phyloP scores from a whole-genome alignment of 2,329 filamentous ascomycete genomes.

The Cladorrhinum sp. region DNA sequence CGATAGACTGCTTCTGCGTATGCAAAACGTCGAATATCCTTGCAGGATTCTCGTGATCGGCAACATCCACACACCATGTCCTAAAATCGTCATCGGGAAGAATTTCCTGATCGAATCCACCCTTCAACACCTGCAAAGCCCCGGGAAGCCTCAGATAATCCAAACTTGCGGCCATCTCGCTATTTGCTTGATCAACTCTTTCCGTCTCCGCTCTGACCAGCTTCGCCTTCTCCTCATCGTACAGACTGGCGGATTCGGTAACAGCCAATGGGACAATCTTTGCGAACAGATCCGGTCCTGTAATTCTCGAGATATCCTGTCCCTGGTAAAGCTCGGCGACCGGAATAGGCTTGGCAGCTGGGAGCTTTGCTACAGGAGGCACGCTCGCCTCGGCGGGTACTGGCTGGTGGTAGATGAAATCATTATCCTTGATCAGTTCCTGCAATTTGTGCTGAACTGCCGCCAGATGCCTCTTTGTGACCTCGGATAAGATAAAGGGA shows the following conservation, averaged over 20 bases:
- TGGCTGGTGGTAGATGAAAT: slow-evolving; percentile 95
- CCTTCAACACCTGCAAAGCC: slow-evolving; percentile 87
- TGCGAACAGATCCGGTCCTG: slow-evolving; percentile 93
- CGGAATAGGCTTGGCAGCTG: slow-evolving; percentile 93
- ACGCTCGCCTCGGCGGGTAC: slow-evolving; percentile 84
- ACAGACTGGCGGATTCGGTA: slow-evolving; percentile 92
- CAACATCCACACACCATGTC: slow-evolving; percentile 90
- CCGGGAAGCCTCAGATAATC: slow-evolving; percentile 90
- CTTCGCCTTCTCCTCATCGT: slow-evolving; percentile 98
- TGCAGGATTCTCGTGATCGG: slow-evolving; percentile 76
- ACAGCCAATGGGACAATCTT: slow-evolving; percentile 96
- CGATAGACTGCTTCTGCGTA: slow-evolving; percentile 72
- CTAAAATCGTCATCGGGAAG: slow-evolving; percentile 87
- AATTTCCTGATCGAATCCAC: slow-evolving; percentile 86
- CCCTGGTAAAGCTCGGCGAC: slow-evolving; percentile 96
- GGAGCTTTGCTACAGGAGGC: slow-evolving; percentile 79
- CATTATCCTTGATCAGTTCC: slow-evolving; percentile 84
- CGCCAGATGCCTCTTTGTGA: slow-evolving; percentile 77
- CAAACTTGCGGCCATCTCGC: slow-evolving; percentile 91
- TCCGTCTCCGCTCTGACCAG: slow-evolving; percentile 90
- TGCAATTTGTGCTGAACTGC: slow-evolving; percentile 77
- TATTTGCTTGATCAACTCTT: slow-evolving; percentile 85
- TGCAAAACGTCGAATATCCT: slow-evolving; percentile 76
- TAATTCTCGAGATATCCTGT: slow-evolving; percentile 95
- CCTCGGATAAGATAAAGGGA: slow-evolving; percentile 68